Percentiles rank a stretch among this genome's conserved stretches.
Conservation (phyloP, 2,329 filamentous ascomycete species). For the Cladosporium halotolerans region DNA sequence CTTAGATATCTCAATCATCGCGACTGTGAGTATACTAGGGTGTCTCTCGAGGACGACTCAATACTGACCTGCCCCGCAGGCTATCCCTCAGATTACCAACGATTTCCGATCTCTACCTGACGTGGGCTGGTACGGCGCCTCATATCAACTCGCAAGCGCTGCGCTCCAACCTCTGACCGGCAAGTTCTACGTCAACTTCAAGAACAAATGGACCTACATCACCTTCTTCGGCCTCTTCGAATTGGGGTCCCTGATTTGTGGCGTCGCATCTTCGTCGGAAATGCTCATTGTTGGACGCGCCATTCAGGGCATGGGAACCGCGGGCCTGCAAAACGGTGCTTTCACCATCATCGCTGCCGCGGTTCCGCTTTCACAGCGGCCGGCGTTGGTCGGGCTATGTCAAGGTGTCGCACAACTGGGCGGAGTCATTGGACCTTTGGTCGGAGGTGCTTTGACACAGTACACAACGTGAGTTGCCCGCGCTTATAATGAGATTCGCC, state of each 20-base stretch:
- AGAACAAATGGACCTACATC: slow-evolving; percentile 16
- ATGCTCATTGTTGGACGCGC: slow-evolving; percentile 53
- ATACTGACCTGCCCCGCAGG: slow-evolving; percentile 15
- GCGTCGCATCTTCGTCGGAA: slow-evolving; percentile 39
- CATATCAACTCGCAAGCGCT: slow-evolving; percentile 16
- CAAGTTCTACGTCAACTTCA: slow-evolving; percentile 17
- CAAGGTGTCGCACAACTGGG: slow-evolving; percentile 11
- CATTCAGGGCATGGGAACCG: slow-evolving; percentile 47
- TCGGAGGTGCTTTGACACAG: slow-evolving; percentile 14
- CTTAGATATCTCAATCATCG: slow-evolving; percentile 15
- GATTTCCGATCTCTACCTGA: slow-evolving; percentile 36
- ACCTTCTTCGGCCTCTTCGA: slow-evolving; percentile 16
- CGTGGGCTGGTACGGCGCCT: slow-evolving; percentile 37
- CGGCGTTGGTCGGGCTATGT: slow-evolving; percentile 19
- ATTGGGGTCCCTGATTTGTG: slow-evolving; percentile 50
- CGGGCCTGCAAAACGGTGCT: slow-evolving; percentile 32
- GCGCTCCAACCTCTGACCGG: slow-evolving; percentile 16
- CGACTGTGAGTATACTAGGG: slow-evolving; percentile 8
- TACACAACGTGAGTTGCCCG: slow-evolving; percentile 14
- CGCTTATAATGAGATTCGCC: neutral
- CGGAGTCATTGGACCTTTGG: slow-evolving; percentile 13
- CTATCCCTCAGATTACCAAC: slow-evolving; percentile 37
- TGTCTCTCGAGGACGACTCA: neutral
- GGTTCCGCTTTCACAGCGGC: slow-evolving; percentile 13
- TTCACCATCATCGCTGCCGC: slow-evolving; percentile 14